These are phyloP conservation scores for Citrus mangshanensis DNA, from an alignment of 345 rosid genomes.

Conservation along the genomic window DNA sequence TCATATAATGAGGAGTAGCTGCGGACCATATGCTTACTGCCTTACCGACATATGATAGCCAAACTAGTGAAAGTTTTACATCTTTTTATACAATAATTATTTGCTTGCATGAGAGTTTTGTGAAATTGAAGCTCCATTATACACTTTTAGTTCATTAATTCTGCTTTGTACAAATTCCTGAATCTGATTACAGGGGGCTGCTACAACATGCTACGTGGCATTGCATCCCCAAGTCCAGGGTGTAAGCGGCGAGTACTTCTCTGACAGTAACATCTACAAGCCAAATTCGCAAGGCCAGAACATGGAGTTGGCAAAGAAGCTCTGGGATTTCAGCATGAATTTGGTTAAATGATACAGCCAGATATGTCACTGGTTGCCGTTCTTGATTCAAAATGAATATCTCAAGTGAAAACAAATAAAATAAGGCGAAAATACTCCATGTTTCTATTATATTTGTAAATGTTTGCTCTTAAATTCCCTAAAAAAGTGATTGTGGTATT, in stretches of 20 bases:
- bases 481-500: neutral
- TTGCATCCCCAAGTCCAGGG: slow-evolving; percentile 56
- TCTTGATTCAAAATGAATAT: neutral
- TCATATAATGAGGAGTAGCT: no score
- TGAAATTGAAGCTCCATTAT: neutral
- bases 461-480: neutral
- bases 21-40: neutral
- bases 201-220: slow-evolving; percentile 62
- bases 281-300: slow-evolving; percentile 30
- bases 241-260: slow-evolving; percentile 46
- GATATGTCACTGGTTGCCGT: neutral
- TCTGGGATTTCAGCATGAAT: slow-evolving; percentile 62
- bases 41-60: no score
- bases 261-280: slow-evolving; percentile 37
- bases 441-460: neutral
- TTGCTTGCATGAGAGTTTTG: neutral
- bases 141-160: neutral
- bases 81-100: no score
- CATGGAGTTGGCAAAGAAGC: slow-evolving; percentile 41
- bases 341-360: slow-evolving; percentile 22
- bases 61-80: no score
- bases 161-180: neutral
- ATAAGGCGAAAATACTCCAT: neutral
- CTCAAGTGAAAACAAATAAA: neutral
- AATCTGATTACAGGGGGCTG: slow-evolving; percentile 48